Conservation (phyloP, 805 yeast genomes). For the Kodamaea lidongshanica region DNA sequence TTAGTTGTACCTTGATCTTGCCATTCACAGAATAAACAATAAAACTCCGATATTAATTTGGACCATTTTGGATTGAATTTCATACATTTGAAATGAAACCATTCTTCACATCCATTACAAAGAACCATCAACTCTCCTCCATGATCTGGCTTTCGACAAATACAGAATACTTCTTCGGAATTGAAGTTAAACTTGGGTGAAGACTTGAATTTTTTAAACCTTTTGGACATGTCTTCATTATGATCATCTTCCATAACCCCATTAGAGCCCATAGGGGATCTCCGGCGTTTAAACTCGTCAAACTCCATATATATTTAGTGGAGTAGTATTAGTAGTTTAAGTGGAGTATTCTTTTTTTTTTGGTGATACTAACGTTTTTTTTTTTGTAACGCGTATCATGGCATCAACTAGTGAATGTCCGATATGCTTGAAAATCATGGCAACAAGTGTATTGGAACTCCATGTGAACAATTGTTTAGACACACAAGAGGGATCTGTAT, state of each 20-base stretch:
- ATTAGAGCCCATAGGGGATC: too few relatives aligned
- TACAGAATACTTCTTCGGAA: slow-evolving; percentile 65
- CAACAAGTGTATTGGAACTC: slow-evolving; percentile 23
- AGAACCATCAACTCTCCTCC: slow-evolving; percentile 83
- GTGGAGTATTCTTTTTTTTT: too few relatives aligned
- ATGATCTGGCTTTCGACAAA: slow-evolving; percentile 71
- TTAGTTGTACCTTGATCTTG: slow-evolving; percentile 44
- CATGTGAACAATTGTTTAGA: slow-evolving; percentile 40
- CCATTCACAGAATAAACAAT: slow-evolving; percentile 69
- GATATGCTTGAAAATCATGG: slow-evolving; percentile 25
- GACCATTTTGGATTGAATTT: slow-evolving; percentile 45
- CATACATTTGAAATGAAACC: slow-evolving; percentile 87
- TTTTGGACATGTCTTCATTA: slow-evolving; percentile 27
- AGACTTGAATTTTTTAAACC: slow-evolving; percentile 29
- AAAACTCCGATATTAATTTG: slow-evolving; percentile 55
- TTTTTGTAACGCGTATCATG: too few relatives aligned
- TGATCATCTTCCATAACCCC: too few relatives aligned
- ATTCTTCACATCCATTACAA: slow-evolving; percentile 91
- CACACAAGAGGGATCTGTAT: slow-evolving; percentile 5
- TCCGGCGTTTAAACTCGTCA: too few relatives aligned
- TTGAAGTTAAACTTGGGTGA: slow-evolving; percentile 40
- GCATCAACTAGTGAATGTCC: slow-evolving; percentile 30
- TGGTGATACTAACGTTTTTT: too few relatives aligned
- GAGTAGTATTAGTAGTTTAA: too few relatives aligned
- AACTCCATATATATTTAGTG: too few relatives aligned